phyloP scores from a whole-genome alignment of 192 early-diverging fungal species.

The Podila verticillata region DNA sequence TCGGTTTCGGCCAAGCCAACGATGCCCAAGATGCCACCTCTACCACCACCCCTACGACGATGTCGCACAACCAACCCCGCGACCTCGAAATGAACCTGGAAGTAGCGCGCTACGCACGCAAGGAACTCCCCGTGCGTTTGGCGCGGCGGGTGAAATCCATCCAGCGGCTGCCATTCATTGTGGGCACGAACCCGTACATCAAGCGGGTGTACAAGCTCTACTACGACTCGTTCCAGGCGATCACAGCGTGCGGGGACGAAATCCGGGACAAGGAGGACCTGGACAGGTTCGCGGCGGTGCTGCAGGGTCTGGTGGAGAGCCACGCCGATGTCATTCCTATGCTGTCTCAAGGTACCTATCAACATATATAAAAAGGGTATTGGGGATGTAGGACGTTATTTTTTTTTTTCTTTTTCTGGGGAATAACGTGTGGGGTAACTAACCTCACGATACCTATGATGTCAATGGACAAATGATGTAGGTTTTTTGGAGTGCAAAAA shows the following conservation, averaged over 20 bases:
- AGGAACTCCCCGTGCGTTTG: constrained; percentile 87
- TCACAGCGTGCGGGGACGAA: constrained; percentile 70
- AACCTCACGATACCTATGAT: no score
- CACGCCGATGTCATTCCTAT: constrained; percentile 89
- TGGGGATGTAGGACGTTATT: no score
- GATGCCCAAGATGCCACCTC: neutral
- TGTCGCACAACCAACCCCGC: no score
- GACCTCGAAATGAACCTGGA: constrained; percentile 10
- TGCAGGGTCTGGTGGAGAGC: constrained; percentile 76
- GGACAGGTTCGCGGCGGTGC: constrained; percentile 70
- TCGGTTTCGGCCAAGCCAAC: constrained; percentile 1
- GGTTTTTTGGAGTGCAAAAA: constrained; percentile 90
- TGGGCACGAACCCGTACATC: constrained; percentile 94
- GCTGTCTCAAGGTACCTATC: constrained; percentile 80
- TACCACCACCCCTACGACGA: no score
- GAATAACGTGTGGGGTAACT: no score
- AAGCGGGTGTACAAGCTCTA: constrained; percentile 83
- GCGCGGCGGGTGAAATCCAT: constrained; percentile 86
- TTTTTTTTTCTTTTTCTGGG: no score
- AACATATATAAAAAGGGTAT: no score
- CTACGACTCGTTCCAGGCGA: constrained; percentile 66
- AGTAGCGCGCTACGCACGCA: constrained; percentile 65
- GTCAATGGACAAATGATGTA: constrained; percentile 21
- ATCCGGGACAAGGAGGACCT: constrained; percentile 61
- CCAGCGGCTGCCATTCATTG: constrained; percentile 91